phyloP scores from a whole-genome alignment of 495 filamentous ascomycete species.

The Niebla homalea region DNA sequence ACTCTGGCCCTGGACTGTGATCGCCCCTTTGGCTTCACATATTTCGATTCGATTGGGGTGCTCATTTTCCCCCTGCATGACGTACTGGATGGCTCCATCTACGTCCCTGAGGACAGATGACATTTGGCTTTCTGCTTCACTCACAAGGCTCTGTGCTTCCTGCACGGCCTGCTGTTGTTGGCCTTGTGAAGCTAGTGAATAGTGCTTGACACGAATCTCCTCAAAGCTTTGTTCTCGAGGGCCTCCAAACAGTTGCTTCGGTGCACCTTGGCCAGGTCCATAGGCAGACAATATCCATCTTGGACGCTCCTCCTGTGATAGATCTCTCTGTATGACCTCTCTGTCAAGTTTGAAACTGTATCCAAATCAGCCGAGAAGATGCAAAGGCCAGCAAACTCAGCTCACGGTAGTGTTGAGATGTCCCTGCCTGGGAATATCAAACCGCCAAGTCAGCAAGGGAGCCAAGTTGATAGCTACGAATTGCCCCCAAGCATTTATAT shows the following conservation, averaged over 20 bases:
- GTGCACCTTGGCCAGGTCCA: conserved; percentile 56
- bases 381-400: too few species aligned
- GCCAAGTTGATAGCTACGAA: too few species aligned
- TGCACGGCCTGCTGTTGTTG: conserved; percentile 52
- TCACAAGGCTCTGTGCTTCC: conserved; percentile 46
- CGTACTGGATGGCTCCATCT: conserved; percentile 57
- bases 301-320: conserved; percentile 42
- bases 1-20: conserved; percentile 18
- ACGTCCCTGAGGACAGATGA: conserved; percentile 50
- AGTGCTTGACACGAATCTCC: conserved; percentile 60
- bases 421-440: too few species aligned
- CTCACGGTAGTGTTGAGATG: too few species aligned
- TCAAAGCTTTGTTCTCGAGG: conserved; percentile 74
- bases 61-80: conserved; percentile 51
- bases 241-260: conserved; percentile 69
- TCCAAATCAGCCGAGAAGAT: too few species aligned
- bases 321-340: conserved; percentile 9
- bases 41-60: conserved; percentile 77
- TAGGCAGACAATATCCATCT: conserved; percentile 77
- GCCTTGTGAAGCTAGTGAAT: conserved; percentile 42
- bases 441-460: too few species aligned
- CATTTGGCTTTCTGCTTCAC: conserved; percentile 54
- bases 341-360: conserved; percentile 14
- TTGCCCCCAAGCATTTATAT: too few species aligned
- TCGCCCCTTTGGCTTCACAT: conserved; percentile 31